Evolutionary conservation across 805 yeast species (phyloP), one percentile per base, ranked within the genome.

Genomic region (Lipomyces orientalis): DNA sequence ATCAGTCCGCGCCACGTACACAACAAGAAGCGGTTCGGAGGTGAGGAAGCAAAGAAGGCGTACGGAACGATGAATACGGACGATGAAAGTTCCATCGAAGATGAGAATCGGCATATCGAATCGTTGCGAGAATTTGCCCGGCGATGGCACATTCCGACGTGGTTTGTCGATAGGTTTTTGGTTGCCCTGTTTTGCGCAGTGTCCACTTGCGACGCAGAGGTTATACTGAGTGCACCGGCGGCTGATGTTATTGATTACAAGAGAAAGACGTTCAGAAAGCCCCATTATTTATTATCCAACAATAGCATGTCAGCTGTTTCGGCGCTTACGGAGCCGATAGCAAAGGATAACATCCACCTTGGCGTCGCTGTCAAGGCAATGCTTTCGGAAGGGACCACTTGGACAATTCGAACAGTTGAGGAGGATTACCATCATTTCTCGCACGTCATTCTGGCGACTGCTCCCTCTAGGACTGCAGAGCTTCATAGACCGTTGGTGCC

Each of bases 211-310:
- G 29, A 55, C 2, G 51, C 34, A 2, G 60, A 49, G n/a, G 46
- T 60, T 5, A 60, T 68, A 6, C 60, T 55, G 22, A 33, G 29
- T n/a, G 62, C 70, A 12, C 71, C 71, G 7, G 71, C 71, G 14
- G 58, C 64, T 7, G 71, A 68, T 35, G 37, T 68, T 9, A 54
- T 66, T n/a, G 71, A 68, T 33, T 68, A 68, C 54, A 68, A 68
- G 55, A 54, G 65, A 8, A 35, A 55, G 8, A 65, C 69, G 14
- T 68, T 66, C 31, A 25, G 56, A 39, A 46, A 68, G 57, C 70
- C 71, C 12, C 71, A 68, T 37, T 68, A 66, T 25, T 25, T 68
- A 12, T 61, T 68, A 10, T 43, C 62, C 1, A 31, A 62, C 14
- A 68, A 68, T 52, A 56, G 62, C 22, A 12, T 54, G 8, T 65